Percentiles rank a stretch among this genome's conserved stretches.
Evolutionary conservation across 176 grass and related monocot genomes (phyloP).

Genomic region (Calamus simplicifolius): DNA sequence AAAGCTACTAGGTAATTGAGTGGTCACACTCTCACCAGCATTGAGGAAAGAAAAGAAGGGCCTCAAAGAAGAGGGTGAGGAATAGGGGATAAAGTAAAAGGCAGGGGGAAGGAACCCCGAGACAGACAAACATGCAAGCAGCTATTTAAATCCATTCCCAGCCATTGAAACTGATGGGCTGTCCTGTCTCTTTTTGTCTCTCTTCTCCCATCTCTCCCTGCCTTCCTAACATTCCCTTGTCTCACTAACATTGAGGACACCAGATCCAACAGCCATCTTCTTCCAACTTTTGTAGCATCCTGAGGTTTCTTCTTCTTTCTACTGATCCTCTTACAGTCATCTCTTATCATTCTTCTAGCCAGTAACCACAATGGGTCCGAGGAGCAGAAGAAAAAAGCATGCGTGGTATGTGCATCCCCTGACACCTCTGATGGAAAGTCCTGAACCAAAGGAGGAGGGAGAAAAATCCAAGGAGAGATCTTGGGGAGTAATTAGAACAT

Average conservation of each 20-base stretch:
- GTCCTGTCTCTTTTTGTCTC: constrained; percentile 14
- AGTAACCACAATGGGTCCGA: constrained; percentile 13
- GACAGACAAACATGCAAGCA: constrained; percentile 7
- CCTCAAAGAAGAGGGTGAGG: constrained; percentile 5
- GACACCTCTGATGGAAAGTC: constrained; percentile 27
- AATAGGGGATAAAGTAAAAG: constrained; percentile 14
- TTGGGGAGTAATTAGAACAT: constrained; percentile 26
- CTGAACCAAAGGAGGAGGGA: constrained; percentile 25
- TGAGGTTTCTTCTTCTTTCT: background rate
- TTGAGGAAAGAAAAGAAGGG: constrained; percentile 11
- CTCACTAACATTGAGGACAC: background rate
- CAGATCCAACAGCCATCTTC: constrained; percentile 12
- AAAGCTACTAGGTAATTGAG: background rate
- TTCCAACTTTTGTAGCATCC: constrained; percentile 4
- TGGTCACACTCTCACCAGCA: constrained; percentile 23
- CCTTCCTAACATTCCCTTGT: background rate
- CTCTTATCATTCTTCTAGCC: no score
- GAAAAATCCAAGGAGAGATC: constrained; percentile 20
- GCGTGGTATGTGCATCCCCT: constrained; percentile 18
- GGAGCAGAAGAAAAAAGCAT: constrained; percentile 16
- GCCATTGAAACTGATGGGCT: background rate
- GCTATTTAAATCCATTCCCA: constrained; percentile 20
- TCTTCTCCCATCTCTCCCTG: constrained; percentile 3
- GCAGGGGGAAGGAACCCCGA: background rate
- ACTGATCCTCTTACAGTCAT: no score